These are phyloP conservation scores for Cladophialophora carrionii DNA, from an alignment of 2,329 filamentous ascomycete species.

Conservation along the genomic window DNA sequence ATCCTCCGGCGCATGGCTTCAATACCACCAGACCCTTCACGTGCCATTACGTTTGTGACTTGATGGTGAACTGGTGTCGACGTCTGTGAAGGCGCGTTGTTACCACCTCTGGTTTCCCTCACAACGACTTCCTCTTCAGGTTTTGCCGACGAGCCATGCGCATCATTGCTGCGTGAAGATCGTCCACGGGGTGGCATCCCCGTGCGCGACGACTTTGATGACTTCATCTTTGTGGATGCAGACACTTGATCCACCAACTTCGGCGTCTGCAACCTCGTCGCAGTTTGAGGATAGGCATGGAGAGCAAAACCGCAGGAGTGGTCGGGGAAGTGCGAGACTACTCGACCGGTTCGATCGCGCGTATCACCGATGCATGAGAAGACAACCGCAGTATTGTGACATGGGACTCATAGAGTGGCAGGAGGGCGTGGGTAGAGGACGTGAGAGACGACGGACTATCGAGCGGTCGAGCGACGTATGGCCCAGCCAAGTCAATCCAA, in stretches of 20 bases:
- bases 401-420: neutral
- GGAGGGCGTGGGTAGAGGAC: neutral
- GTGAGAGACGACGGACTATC: neutral
- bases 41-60: slow-evolving; percentile 26
- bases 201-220: slow-evolving; percentile 28
- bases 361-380: neutral
- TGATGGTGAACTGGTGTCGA: slow-evolving; percentile 29
- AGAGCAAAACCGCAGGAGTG: slow-evolving; percentile 6
- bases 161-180: slow-evolving; percentile 25
- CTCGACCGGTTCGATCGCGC: neutral
- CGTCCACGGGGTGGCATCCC: slow-evolving; percentile 31
- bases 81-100: slow-evolving; percentile 6
- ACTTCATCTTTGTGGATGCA: slow-evolving; percentile 35
- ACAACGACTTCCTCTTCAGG: slow-evolving; percentile 12
- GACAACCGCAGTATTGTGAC: neutral
- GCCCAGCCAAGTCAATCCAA: neutral
- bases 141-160: slow-evolving; percentile 20
- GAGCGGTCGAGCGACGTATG: neutral
- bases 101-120: slow-evolving; percentile 17
- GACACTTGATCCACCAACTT: slow-evolving; percentile 28
- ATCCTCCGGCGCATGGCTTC: slow-evolving; percentile 37
- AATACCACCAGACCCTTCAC: slow-evolving; percentile 24
- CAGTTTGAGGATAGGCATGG: slow-evolving; percentile 26
- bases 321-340: neutral
- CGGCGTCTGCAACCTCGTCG: slow-evolving; percentile 33